Base-by-base conservation (phyloP, 1,284 basidiomycete species). In the Moesziomyces sp. region DNA sequence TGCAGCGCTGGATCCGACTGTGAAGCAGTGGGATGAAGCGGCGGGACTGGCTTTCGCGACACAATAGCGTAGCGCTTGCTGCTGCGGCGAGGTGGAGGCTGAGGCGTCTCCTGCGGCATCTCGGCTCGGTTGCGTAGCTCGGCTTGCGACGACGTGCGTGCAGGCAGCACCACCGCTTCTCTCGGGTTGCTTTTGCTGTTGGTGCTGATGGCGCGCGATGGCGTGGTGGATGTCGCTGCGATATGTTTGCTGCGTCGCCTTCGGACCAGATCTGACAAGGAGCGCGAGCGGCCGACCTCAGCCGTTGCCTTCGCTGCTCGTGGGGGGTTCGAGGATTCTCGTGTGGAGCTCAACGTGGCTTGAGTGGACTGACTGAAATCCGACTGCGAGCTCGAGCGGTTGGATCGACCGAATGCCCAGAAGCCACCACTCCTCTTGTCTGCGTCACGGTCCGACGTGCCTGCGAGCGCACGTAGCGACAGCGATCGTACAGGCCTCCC, bases 81-180 rank as follows among this genome's bases (percentile, higher is more conserved):
- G 45, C 67, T 70, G 10, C 51, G 44, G 0, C 67, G 52, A 1
- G 67, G 57, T 1, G 67, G 67, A 4, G 60, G 58, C 14, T 21
- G 9, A 1, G 66, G 66, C 0, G 43, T 33, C 2, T 23, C 6
- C 14, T 35, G 10, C 18, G 46, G 38, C 8, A 45, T 45, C 26
- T 55, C 53, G 13, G 19, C 21, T 30, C 59, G 38, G 14, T 30
- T 8, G 21, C 47, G 24, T 19, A 5, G 33, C 43, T 26, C 38
- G n/a, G 19, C 14, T 43, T 52, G 38, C 3, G n/a, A 52, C 2
- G 48, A 52, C 16, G 50, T 5, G 28, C 38, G 51, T 18, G 30
- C 11, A 16, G 46, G 49, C 30, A 42, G 30, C 30, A 33, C 10
- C 30, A 33, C 30, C 13, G 30, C 30, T 33, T 33, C 30, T 13